Percentiles rank a stretch among this genome's conserved stretches.
Evolutionary conservation across 257 asterid genomes (phyloP).

Genomic region (Gynochthodes officinalis): DNA sequence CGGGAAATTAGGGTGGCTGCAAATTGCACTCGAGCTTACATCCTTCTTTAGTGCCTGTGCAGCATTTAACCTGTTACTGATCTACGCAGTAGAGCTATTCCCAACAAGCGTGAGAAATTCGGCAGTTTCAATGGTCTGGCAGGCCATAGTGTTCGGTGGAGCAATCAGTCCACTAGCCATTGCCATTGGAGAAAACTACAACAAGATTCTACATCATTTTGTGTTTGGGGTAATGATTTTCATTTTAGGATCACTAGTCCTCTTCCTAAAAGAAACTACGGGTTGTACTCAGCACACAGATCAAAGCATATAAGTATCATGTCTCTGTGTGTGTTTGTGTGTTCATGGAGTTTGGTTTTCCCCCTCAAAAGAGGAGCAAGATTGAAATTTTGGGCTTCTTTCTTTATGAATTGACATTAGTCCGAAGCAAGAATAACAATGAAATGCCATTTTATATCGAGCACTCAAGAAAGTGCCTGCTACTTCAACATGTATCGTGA

Average conservation of each 20-base stretch:
- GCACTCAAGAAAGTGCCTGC: slow-evolving; percentile 1
- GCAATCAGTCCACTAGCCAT: slow-evolving; percentile 31
- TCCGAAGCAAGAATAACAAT: neutral
- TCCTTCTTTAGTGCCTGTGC: slow-evolving; percentile 31
- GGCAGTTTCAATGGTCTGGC: slow-evolving; percentile 30
- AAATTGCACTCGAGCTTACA: slow-evolving; percentile 23
- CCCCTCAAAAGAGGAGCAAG: neutral
- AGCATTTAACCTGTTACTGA: slow-evolving; percentile 26
- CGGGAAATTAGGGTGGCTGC: slow-evolving; percentile 15
- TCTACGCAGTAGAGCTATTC: slow-evolving; percentile 32
- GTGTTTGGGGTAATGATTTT: slow-evolving; percentile 28
- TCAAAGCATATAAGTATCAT: neutral
- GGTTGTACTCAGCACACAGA: neutral
- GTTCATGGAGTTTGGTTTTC: too few relatives aligned
- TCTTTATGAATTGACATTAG: neutral
- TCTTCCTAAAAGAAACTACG: slow-evolving; percentile 27
- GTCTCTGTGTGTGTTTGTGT: neutral
- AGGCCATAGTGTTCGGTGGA: slow-evolving; percentile 33
- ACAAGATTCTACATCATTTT: slow-evolving; percentile 18
- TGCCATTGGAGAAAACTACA: slow-evolving; percentile 23
- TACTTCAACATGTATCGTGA: neutral
- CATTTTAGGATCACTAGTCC: slow-evolving; percentile 23
- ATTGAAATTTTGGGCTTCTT: neutral
- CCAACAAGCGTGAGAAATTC: slow-evolving; percentile 33
- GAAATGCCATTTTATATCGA: neutral